These are phyloP conservation scores for Trypanosoma rangeli DNA, from an alignment of 208 protist species.

Conservation along the genomic window DNA sequence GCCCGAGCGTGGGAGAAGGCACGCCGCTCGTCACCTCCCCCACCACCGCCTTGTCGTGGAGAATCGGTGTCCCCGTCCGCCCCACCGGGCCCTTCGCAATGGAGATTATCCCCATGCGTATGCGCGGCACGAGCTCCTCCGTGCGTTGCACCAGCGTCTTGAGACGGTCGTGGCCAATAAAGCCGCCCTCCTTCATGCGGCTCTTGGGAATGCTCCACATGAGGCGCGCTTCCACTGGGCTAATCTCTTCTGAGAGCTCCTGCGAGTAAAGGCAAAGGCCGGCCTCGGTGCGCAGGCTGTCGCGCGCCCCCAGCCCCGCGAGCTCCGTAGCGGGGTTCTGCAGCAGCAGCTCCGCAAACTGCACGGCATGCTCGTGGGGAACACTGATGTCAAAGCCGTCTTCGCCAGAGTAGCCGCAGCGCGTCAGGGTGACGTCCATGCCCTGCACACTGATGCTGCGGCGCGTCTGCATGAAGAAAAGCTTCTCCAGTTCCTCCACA, in stretches of 20 bases:
- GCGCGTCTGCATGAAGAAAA: slow-evolving; percentile 87
- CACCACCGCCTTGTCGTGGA: slow-evolving; percentile 68
- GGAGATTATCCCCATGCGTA: slow-evolving; percentile 91
- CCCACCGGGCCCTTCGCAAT: slow-evolving; percentile 82
- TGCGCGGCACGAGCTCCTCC: slow-evolving; percentile 50
- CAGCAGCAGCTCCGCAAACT: slow-evolving; percentile 64
- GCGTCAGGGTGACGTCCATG: slow-evolving; percentile 60
- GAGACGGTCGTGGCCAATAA: slow-evolving; percentile 92
- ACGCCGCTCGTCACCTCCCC: slow-evolving; percentile 92
- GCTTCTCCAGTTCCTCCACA: slow-evolving; percentile 37
- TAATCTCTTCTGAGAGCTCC: slow-evolving; percentile 94
- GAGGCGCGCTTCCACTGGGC: slow-evolving; percentile 93
- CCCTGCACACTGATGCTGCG: slow-evolving; percentile 48
- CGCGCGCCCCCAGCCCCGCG: slow-evolving; percentile 94
- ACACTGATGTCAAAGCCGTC: slow-evolving; percentile 98
- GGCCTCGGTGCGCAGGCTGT: slow-evolving; percentile 96
- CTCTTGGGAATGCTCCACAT: slow-evolving; percentile 96
- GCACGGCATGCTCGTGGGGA: slow-evolving; percentile 33
- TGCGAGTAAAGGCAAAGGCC: slow-evolving; percentile 98
- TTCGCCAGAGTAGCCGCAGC: slow-evolving; percentile 98
- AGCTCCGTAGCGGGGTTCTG: slow-evolving; percentile 43
- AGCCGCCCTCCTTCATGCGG: slow-evolving; percentile 91
- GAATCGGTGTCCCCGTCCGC: slow-evolving; percentile 71
- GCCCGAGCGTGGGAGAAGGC: slow-evolving; percentile 85
- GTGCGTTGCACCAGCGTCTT: slow-evolving; percentile 42